Base-by-base conservation (phyloP, 345 rosid genomes). In the Anastatica hierochuntica region DNA sequence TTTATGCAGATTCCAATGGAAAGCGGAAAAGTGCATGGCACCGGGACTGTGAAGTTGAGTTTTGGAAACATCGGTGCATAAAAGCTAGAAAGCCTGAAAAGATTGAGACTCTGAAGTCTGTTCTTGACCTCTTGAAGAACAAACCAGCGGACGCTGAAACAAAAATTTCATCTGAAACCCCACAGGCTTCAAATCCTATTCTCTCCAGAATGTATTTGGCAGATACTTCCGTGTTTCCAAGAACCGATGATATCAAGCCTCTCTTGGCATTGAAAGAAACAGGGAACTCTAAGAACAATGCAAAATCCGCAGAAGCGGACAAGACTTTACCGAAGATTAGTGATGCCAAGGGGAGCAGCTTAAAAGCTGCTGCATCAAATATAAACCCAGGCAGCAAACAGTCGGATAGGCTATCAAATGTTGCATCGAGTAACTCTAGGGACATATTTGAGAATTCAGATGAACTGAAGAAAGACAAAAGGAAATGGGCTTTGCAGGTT, bases 31-130 rank as follows among this genome's bases (percentile, higher is more conserved):
- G 79, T 58, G 94, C 86, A 41, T 92, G 98, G 98, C 88, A 79
- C 58, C 75, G 98, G 39, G 97, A 88, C 58, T 92, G 98, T 73
- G 98, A 83, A 60, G 94, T 92, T 47, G 98, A 92, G 65, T 92
- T 92, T 73, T 92, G 98, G 98, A 92, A 88, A 83, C 72, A 92
- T 67, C 94, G 98, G 21, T 85, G 97, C 75, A 67, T 57, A 71
- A 77, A 73, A 73, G 58, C 79, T 50, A 62, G 80, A 49, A 85
- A 81, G 64, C 94, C 94, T 43, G 98, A 92, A 72, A 92, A 92
- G 67, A 71, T 92, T 68, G 90, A 84, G 62, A 92, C 97, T 60
- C 76, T 92, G 68, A 74, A 79, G 60, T 92, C 97, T 33, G 98
- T 92, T 75, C 90, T 92, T 57, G 63, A 63, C 64, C 84, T 79